Conservation (phyloP, 306 rosid species). For the Ammopiptanthus mongolicus region DNA sequence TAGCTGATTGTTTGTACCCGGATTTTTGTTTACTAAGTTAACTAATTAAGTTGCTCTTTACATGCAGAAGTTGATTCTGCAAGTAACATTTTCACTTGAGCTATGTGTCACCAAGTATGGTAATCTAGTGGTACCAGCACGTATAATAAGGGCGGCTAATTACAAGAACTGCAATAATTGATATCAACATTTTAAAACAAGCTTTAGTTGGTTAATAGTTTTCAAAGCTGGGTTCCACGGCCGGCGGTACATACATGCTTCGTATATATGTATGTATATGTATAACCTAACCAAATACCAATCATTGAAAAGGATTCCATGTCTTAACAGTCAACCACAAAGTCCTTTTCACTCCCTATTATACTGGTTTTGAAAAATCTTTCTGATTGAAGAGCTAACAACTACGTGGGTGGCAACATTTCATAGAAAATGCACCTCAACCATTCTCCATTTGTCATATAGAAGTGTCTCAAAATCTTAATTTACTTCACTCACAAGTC, state of each 20-base stretch:
- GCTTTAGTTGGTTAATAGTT: slow-evolving; percentile 40
- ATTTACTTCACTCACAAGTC: slow-evolving; percentile 26
- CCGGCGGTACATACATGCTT: slow-evolving; percentile 23
- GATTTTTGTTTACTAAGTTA: slow-evolving; percentile 20
- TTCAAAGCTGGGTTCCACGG: slow-evolving; percentile 44
- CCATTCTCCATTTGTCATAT: slow-evolving; percentile 30
- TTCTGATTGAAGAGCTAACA: slow-evolving; percentile 31
- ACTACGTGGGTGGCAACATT: slow-evolving; percentile 64
- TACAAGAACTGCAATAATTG: slow-evolving; percentile 18
- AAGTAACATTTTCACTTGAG: slow-evolving; percentile 14
- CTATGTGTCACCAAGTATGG: slow-evolving; percentile 26
- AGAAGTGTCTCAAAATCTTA: slow-evolving; percentile 26
- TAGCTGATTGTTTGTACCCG: background rate
- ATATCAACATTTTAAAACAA: slow-evolving; percentile 13
- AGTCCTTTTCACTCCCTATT: slow-evolving; percentile 46
- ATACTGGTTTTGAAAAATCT: slow-evolving; percentile 27
- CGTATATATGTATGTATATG: background rate
- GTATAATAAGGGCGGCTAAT: background rate
- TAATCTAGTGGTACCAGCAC: background rate
- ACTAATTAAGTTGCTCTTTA: slow-evolving; percentile 13
- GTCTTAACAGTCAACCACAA: slow-evolving; percentile 48
- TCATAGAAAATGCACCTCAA: slow-evolving; percentile 33
- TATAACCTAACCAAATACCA: slow-evolving; percentile 20
- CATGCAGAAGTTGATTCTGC: slow-evolving; percentile 19
- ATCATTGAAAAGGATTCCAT: slow-evolving; percentile 37